Conservation (phyloP, 2,329 filamentous ascomycete species). For the Ampelomyces quisqualis region DNA sequence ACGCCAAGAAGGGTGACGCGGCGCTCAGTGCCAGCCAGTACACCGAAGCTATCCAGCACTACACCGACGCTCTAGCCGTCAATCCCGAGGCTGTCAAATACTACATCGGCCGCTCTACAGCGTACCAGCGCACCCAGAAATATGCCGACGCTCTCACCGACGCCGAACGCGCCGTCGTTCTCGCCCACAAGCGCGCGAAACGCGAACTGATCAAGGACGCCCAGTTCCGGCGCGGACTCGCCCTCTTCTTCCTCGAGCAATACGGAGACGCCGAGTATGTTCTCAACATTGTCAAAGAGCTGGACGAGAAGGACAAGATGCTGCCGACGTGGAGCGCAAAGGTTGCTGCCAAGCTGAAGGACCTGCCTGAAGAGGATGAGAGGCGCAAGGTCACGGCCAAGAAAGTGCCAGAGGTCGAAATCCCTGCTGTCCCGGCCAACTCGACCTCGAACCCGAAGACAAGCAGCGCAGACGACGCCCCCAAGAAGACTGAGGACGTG, state of each 20-base stretch:
- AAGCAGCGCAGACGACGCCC: no score
- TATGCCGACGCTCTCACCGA: slow-evolving; percentile 53
- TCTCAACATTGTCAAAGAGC: slow-evolving; percentile 59
- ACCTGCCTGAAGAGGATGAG: slow-evolving; percentile 53
- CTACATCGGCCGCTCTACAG: slow-evolving; percentile 78
- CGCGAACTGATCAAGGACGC: slow-evolving; percentile 76
- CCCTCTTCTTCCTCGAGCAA: slow-evolving; percentile 67
- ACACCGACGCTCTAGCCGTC: slow-evolving; percentile 64
- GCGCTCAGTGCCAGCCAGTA: slow-evolving; percentile 66
- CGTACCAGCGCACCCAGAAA: slow-evolving; percentile 64
- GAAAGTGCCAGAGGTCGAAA: slow-evolving; percentile 56
- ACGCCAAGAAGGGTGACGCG: slow-evolving; percentile 58
- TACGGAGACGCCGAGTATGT: slow-evolving; percentile 76
- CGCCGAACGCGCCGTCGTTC: slow-evolving; percentile 55
- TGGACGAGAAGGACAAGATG: slow-evolving; percentile 55
- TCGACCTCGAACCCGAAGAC: slow-evolving; percentile 20
- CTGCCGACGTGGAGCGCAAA: slow-evolving; percentile 62
- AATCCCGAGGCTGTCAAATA: slow-evolving; percentile 70
- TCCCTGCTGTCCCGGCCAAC: slow-evolving; percentile 44
- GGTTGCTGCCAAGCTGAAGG: slow-evolving; percentile 54
- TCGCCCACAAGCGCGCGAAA: slow-evolving; percentile 71
- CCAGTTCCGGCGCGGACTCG: slow-evolving; percentile 76
- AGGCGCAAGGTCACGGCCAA: slow-evolving; percentile 38
- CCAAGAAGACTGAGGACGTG: slow-evolving; percentile 8
- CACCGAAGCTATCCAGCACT: slow-evolving; percentile 65